Evolutionary conservation across 768 basidiomycete genomes (phyloP).

Genomic region (Lentinula raphanica): DNA sequence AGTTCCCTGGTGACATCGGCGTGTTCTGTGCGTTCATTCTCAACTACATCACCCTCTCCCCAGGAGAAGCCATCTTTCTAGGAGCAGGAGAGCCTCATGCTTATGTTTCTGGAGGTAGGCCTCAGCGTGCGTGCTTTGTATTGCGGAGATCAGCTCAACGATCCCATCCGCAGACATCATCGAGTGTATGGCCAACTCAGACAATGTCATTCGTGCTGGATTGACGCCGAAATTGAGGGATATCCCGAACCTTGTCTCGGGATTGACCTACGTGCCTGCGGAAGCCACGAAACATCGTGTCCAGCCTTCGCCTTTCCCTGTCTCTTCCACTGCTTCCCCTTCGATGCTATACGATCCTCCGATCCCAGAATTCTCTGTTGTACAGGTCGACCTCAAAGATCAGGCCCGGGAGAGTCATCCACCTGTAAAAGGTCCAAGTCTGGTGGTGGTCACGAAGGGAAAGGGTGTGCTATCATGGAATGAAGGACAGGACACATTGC

Average conservation of each 20-base stretch:
- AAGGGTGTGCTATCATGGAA: constrained; percentile 52
- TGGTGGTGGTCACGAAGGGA: constrained; percentile 74
- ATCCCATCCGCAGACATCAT: constrained; percentile 71
- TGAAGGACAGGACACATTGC: constrained; percentile 26
- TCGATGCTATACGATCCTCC: constrained; percentile 81
- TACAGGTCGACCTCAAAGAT: constrained; percentile 47
- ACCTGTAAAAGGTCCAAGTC: constrained; percentile 75
- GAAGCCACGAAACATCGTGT: constrained; percentile 68
- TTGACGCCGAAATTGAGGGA: constrained; percentile 96
- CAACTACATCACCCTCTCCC: constrained; percentile 74
- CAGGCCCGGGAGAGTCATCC: constrained; percentile 50
- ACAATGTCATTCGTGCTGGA: constrained; percentile 98
- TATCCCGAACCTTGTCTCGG: constrained; percentile 80
- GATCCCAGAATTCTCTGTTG: constrained; percentile 88
- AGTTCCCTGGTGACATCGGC: constrained; percentile 94
- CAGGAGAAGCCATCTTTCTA: constrained; percentile 91
- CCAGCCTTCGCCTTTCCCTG: constrained; percentile 45
- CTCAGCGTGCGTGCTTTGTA: not conserved
- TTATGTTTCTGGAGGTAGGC: constrained; percentile 85
- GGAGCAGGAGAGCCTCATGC: constrained; percentile 97
- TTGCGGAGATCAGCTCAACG: constrained; percentile 6
- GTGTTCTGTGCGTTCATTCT: constrained; percentile 86
- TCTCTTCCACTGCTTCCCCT: constrained; percentile 20
- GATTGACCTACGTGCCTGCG: constrained; percentile 80
- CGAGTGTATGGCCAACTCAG: constrained; percentile 98